Evolutionary conservation across 805 yeast species (phyloP), one percentile per base, ranked within the genome.

Genomic region (Naumovozyma castellii): DNA sequence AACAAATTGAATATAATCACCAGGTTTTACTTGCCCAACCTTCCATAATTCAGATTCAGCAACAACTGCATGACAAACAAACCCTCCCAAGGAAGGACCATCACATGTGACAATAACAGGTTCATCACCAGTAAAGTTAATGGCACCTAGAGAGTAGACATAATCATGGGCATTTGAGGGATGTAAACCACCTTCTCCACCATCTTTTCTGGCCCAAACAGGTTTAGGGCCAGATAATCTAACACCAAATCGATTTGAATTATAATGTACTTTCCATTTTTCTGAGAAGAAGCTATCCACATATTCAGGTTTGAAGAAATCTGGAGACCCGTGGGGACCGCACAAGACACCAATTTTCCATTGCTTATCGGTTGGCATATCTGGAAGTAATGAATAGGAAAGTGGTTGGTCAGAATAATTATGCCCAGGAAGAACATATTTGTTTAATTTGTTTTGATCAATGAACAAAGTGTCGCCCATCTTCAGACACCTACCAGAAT

Each of bases 81-180:
- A 92, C 1, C 98, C 98, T 56, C 98, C 97, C 42, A 90, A 74
- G 9, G 95, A 84, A 32, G 98, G 97, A 47, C 97, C 97, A 65
- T 90, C 98, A 58, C 97, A 85, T 2, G 97, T 86, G 61, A 90
- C 72, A 47, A 90, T 87, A 27, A 90, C 98, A 1, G 97, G 97
- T 64, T 90, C 97, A 65, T 92, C 97, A 64, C 98, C 98, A 28
- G 97, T 92, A 61, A 92, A 92, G 65, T 92, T 92, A 61, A 90
- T 81, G 20, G 98, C 97, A 53, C 98, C 97, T 39, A 87, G 67
- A 1, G 97, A 86, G 61, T 90, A 90, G 39, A 90, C 97, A 57
- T 90, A 92, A 67, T 90, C 98, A 59, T 90, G 97, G 33, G 95
- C 88, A 64, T 90, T 90, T n/a, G 97, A 87, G 37, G 98, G 98